Conservation (phyloP, 1,284 basidiomycete species). For the Ceratorhiza oryzae-sativae region DNA sequence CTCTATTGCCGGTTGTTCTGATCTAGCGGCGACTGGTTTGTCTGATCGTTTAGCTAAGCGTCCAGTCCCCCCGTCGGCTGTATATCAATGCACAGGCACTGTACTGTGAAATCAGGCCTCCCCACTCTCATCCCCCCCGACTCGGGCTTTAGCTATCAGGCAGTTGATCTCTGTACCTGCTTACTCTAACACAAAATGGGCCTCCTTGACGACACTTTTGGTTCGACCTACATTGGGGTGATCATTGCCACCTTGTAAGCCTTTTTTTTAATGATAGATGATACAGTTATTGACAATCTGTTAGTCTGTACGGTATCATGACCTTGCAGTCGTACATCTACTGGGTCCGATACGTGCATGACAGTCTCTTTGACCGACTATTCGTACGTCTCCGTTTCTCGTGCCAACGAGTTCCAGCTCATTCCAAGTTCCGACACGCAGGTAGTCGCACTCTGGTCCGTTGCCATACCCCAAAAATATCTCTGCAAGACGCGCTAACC, state of each 20-base stretch:
- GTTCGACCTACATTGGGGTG: slow-evolving; percentile 34
- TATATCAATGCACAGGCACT: not conserved
- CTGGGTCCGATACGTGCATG: slow-evolving; percentile 31
- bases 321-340: slow-evolving; percentile 27
- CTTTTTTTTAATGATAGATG: not conserved
- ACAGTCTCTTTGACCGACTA: slow-evolving; percentile 20
- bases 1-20: not conserved
- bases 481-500: not conserved
- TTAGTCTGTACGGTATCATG: slow-evolving; percentile 29
- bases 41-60: slow-evolving; percentile 5
- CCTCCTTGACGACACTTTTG: slow-evolving; percentile 3
- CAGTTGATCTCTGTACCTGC: not conserved
- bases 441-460: slow-evolving; percentile 20
- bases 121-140: not conserved
- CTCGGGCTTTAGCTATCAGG: too few relatives aligned
- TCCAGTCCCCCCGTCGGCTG: not conserved
- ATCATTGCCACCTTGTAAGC: slow-evolving; percentile 31
- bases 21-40: too few relatives aligned
- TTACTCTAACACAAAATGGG: not conserved
- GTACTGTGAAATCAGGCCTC: not conserved
- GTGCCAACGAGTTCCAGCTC: too few relatives aligned
- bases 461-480: not conserved
- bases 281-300: not conserved
- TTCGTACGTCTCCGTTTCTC: not conserved
- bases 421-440: not conserved